phyloP scores from a whole-genome alignment of 805 yeast genomes.

The Yamadazyma nakazawae region DNA sequence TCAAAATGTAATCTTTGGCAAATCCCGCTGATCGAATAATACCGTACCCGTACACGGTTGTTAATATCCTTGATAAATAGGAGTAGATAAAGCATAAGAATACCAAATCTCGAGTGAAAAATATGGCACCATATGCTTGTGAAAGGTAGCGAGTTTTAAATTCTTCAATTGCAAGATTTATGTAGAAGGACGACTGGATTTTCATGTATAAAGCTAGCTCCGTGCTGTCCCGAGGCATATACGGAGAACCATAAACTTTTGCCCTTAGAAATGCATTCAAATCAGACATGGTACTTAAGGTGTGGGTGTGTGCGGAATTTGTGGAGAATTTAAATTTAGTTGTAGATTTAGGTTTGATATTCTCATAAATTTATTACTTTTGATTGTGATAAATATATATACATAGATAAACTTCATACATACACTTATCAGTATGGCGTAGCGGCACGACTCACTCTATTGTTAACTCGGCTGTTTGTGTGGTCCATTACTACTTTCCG shows the following conservation, averaged over 20 bases:
- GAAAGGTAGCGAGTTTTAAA: conserved; percentile 4
- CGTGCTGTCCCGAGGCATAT: conserved; percentile 18
- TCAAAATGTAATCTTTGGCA: conserved; percentile 13
- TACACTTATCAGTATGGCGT: conserved; percentile 28
- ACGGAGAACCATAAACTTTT: conserved; percentile 23
- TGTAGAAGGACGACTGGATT: background rate
- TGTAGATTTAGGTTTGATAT: no score
- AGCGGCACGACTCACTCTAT: conserved; percentile 37
- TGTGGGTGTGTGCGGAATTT: background rate
- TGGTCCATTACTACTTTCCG: conserved; percentile 29
- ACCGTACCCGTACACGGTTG: conserved; percentile 38
- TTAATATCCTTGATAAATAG: conserved; percentile 1
- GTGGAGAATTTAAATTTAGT: background rate
- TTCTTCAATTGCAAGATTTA: background rate
- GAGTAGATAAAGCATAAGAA: conserved; percentile 16
- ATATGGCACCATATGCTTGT: conserved; percentile 10
- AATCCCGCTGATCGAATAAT: conserved; percentile 24
- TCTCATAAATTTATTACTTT: background rate
- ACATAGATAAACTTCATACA: background rate
- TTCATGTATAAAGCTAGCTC: conserved; percentile 13
- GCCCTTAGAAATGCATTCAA: conserved; percentile 2
- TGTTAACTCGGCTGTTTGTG: conserved; percentile 29
- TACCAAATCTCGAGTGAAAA: conserved; percentile 20
- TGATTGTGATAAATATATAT: background rate
- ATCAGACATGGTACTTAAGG: background rate